phyloP scores from a whole-genome alignment of 768 basidiomycete species.

The Suillus occidentalis region DNA sequence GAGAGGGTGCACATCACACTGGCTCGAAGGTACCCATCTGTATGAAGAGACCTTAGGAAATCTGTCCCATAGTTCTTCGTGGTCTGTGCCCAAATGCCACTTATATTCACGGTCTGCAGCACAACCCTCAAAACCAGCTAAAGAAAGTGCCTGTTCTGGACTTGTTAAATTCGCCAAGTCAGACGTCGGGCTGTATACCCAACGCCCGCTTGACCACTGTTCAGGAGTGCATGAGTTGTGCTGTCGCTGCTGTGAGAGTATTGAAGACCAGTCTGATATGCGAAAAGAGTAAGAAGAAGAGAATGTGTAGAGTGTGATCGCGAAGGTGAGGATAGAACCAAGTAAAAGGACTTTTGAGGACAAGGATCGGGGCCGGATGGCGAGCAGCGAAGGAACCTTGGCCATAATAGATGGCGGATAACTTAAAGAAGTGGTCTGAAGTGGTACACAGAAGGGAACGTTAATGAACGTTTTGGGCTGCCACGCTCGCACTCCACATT shows the following conservation, averaged over 20 bases:
- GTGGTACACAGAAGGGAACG: neutral
- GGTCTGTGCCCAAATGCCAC: conserved; percentile 64
- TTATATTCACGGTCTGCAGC: conserved; percentile 60
- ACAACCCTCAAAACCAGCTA: conserved; percentile 62
- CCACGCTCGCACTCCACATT: conserved; percentile 5
- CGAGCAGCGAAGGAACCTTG: conserved; percentile 8
- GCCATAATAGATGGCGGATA: conserved; percentile 10
- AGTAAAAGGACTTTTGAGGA: conserved; percentile 26
- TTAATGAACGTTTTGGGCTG: neutral
- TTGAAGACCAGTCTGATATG: conserved; percentile 20
- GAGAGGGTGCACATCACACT: conserved; percentile 45
- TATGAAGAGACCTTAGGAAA: conserved; percentile 55
- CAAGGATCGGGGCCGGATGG: conserved; percentile 23
- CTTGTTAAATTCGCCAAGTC: conserved; percentile 35
- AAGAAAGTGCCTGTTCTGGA: conserved; percentile 44
- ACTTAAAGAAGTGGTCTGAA: neutral
- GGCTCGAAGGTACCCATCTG: conserved; percentile 49
- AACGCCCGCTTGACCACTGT: conserved; percentile 37
- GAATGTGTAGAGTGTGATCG: conserved; percentile 30
- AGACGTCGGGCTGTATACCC: conserved; percentile 42
- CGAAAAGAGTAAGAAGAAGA: conserved; percentile 22
- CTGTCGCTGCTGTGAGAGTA: conserved; percentile 27
- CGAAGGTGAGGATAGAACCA: conserved; percentile 26
- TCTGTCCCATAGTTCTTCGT: conserved; percentile 44
- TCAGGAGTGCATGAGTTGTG: conserved; percentile 35